phyloP scores from a whole-genome alignment of 2,329 filamentous ascomycete genomes.

The Botrytis byssoidea region DNA sequence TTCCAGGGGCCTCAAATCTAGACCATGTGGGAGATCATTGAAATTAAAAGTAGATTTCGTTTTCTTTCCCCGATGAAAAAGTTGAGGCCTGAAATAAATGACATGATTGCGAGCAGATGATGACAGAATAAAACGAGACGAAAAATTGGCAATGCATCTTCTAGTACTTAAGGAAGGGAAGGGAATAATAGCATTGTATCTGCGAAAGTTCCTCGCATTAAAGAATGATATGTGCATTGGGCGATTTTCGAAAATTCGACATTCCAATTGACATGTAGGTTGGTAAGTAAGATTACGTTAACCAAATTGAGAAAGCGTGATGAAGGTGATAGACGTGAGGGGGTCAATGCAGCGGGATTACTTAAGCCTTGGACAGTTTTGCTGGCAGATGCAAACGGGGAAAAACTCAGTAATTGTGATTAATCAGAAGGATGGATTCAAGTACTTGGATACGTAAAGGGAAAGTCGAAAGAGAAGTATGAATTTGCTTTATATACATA shows the following conservation, averaged over 20 bases:
- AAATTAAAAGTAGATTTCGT: conserved; percentile 54
- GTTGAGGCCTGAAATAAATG: background rate
- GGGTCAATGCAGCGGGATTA: background rate
- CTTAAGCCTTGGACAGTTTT: background rate
- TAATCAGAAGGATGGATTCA: background rate
- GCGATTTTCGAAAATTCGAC: background rate
- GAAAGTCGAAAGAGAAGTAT: background rate
- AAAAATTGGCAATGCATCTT: background rate
- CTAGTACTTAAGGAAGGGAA: background rate
- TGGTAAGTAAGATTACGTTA: background rate
- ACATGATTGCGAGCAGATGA: background rate
- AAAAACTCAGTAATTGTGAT: too few species aligned
- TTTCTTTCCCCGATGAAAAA: conserved; percentile 50
- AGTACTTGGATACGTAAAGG: background rate
- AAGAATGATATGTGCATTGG: conserved; percentile 15
- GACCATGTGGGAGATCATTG: conserved; percentile 49
- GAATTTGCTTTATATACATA: too few species aligned
- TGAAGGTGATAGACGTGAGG: background rate
- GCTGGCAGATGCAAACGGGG: background rate
- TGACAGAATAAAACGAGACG: background rate
- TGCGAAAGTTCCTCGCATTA: conserved; percentile 7
- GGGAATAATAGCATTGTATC: background rate
- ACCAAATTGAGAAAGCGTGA: conserved; percentile 6
- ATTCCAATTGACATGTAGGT: background rate
- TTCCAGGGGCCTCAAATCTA: conserved; percentile 31